A percentile compares a stretch with the other conserved stretches of the same genome.
Evolutionary conservation across 192 early-diverging fungal genomes (phyloP).

Genomic region (Fimicolochytrium jonesii): DNA sequence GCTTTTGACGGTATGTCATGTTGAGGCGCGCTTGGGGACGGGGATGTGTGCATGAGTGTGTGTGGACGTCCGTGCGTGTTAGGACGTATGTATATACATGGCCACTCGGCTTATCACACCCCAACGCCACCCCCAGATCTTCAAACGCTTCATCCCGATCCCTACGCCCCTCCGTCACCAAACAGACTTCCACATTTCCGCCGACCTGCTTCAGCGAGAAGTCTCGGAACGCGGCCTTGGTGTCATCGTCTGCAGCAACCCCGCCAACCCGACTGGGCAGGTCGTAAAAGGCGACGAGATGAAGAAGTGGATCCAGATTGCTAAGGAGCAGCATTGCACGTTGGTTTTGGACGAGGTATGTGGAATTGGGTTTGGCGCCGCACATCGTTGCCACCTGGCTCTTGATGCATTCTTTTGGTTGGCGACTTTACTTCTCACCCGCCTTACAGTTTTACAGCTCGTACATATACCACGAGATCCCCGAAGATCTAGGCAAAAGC

Average conservation of each 20-base stretch:
- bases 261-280: slow-evolving; percentile 51
- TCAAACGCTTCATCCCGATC: slow-evolving; percentile 52
- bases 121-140: too few species aligned
- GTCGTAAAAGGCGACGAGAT: slow-evolving; percentile 43
- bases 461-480: slow-evolving; percentile 43
- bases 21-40: too few species aligned
- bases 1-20: slow-evolving; percentile 7
- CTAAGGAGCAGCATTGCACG: slow-evolving; percentile 37
- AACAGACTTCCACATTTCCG: slow-evolving; percentile 42
- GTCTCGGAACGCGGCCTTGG: slow-evolving; percentile 43
- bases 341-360: slow-evolving; percentile 45
- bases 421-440: neutral
- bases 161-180: slow-evolving; percentile 48
- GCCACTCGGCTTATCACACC: too few species aligned
- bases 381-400: neutral
- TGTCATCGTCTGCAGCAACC: slow-evolving; percentile 49
- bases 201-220: slow-evolving; percentile 37
- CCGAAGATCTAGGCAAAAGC: slow-evolving; percentile 33
- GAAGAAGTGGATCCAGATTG: slow-evolving; percentile 33
- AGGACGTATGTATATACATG: too few species aligned
- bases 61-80: too few species aligned
- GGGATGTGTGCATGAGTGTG: too few species aligned
- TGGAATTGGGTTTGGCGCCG: neutral
- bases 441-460: slow-evolving; percentile 41
- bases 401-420: neutral